Conservation (phyloP, 169 alveolate species). For the Plasmodium knowlesi region DNA sequence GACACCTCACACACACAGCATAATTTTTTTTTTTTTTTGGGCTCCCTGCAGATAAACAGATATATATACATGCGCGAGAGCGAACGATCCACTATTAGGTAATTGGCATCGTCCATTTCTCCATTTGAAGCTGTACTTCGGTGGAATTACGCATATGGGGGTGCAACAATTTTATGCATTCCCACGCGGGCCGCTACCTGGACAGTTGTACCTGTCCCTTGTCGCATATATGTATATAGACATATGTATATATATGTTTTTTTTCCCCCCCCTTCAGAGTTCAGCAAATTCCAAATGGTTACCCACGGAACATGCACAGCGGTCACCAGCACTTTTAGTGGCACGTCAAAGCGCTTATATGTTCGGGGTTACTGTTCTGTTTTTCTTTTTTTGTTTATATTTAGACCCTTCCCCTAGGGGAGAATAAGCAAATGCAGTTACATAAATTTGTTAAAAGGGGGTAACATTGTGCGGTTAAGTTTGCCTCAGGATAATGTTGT, state of each 20-base stretch:
- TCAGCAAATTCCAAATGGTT: conserved; percentile 57
- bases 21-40: not conserved
- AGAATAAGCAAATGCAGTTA: not conserved
- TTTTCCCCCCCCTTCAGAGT: conserved; percentile 9
- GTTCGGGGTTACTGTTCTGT: not conserved
- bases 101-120: not conserved
- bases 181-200: not conserved
- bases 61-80: conserved; percentile 65
- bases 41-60: conserved; percentile 30
- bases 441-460: not conserved
- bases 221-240: not conserved
- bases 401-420: not conserved
- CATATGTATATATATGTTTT: not conserved
- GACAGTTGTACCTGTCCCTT: not conserved
- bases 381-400: too few species aligned
- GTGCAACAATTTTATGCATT: not conserved
- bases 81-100: conserved; percentile 66
- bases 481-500: not conserved
- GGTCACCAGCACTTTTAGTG: conserved; percentile 22
- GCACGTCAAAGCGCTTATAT: not conserved
- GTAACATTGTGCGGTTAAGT: not conserved
- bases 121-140: not conserved
- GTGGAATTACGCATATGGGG: not conserved
- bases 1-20: not conserved
- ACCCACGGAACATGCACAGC: conserved; percentile 8